Percentiles rank a stretch among this genome's conserved stretches.
phyloP scores from a whole-genome alignment of 768 basidiomycete species.

The Panaeolus papilionaceus region DNA sequence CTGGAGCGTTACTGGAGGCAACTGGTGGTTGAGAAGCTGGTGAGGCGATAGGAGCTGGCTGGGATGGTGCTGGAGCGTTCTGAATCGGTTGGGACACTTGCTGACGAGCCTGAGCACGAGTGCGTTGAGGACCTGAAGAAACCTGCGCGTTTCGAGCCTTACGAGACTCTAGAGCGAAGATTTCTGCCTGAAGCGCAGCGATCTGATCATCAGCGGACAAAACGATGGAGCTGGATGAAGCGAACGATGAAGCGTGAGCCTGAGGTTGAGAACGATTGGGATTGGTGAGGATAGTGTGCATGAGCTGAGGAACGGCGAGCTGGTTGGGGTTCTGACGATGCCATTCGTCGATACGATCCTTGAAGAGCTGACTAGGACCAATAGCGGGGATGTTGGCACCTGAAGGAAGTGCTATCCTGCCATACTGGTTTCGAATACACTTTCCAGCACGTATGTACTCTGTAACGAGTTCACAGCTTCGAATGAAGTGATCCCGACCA shows the following conservation, averaged over 20 bases:
- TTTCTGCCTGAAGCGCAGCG: slow-evolving; percentile 21
- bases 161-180: background rate
- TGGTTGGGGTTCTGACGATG: slow-evolving; percentile 24
- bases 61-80: background rate
- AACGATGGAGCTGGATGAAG: background rate
- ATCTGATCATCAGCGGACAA: slow-evolving; percentile 18
- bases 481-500: too few species aligned
- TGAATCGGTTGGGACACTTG: slow-evolving; percentile 1
- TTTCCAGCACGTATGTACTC: slow-evolving; percentile 28
- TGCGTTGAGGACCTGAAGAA: slow-evolving; percentile 12
- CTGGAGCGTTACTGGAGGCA: background rate
- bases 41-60: background rate
- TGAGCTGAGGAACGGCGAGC: slow-evolving; percentile 17
- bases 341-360: slow-evolving; percentile 26
- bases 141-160: background rate
- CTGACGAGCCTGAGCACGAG: slow-evolving; percentile 12
- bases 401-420: slow-evolving; percentile 30
- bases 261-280: background rate
- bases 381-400: slow-evolving; percentile 30
- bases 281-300: background rate
- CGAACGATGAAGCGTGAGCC: background rate
- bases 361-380: slow-evolving; percentile 17
- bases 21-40: background rate
- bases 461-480: slow-evolving; percentile 25
- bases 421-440: slow-evolving; percentile 29